These are phyloP conservation scores for Pyrenophora graminea DNA, from an alignment of 2,329 filamentous ascomycete genomes.

Conservation along the genomic window DNA sequence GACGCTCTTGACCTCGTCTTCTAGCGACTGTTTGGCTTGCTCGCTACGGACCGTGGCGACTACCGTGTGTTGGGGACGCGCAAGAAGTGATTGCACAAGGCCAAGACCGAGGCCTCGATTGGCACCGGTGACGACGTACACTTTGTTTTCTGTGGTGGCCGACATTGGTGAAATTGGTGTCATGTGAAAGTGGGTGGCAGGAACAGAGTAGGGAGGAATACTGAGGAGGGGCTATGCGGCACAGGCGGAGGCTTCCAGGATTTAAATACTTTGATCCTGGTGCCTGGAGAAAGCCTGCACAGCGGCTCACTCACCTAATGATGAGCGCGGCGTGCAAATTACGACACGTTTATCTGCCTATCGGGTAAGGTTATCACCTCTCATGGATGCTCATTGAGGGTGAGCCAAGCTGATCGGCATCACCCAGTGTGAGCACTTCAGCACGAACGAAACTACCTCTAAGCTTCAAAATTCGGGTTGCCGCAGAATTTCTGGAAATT, in stretches of 20 bases:
- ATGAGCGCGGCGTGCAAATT: too few species aligned
- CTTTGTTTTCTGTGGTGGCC: background rate
- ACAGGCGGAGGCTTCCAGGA: background rate
- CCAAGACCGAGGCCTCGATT: conserved; percentile 10
- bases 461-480: too few species aligned
- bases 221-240: background rate
- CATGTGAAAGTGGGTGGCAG: too few species aligned
- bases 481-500: too few species aligned
- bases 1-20: conserved; percentile 1
- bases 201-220: background rate
- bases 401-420: too few species aligned
- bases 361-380: too few species aligned
- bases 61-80: conserved; percentile 1
- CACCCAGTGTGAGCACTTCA: too few species aligned
- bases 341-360: too few species aligned
- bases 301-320: too few species aligned
- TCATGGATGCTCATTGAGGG: too few species aligned
- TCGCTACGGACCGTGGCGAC: conserved; percentile 1
- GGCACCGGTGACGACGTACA: conserved; percentile 5
- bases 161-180: background rate
- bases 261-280: background rate
- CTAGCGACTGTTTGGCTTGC: conserved; percentile 1
- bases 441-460: too few species aligned
- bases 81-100: conserved; percentile 4
- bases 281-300: background rate